A percentile compares a stretch with the other conserved stretches of the same genome.
Evolutionary conservation across 192 early-diverging fungal genomes (phyloP).

Genomic region (Entomortierella parvispora): DNA sequence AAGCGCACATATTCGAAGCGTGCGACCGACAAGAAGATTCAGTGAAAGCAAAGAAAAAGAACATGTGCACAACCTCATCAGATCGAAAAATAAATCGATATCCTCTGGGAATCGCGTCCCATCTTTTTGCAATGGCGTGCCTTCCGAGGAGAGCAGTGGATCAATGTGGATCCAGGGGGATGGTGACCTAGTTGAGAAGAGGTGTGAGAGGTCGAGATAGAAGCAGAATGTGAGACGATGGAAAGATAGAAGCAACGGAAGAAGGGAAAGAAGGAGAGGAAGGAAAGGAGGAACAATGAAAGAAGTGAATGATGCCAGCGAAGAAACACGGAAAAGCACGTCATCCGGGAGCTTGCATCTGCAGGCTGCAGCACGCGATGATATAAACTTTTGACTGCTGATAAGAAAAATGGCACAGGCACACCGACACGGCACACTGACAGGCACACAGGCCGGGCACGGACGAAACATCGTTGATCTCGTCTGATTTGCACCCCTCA

Average conservation of each 20-base stretch:
- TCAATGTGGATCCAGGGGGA: no score
- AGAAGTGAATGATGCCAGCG: background rate
- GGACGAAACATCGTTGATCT: no score
- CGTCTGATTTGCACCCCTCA: no score
- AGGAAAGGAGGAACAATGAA: constrained; percentile 2
- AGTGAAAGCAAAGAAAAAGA: background rate
- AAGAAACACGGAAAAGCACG: constrained; percentile 1
- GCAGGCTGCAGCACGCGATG: background rate
- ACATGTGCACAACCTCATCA: background rate
- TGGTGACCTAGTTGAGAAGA: no score
- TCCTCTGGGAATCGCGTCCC: no score
- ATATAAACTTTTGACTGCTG: background rate
- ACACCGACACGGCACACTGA: no score
- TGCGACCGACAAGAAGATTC: no score
- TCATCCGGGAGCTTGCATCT: background rate
- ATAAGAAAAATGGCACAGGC: no score
- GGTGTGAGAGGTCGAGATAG: background rate
- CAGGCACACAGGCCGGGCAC: no score
- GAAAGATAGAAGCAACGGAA: background rate
- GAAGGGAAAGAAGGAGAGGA: background rate
- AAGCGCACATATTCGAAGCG: constrained; percentile 48
- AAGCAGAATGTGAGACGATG: background rate
- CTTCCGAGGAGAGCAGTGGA: no score
- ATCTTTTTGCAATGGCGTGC: no score
- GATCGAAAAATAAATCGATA: no score